Evolutionary conservation across 371 early-diverging fungal species (phyloP).

Genomic region (Zychaea mexicana): DNA sequence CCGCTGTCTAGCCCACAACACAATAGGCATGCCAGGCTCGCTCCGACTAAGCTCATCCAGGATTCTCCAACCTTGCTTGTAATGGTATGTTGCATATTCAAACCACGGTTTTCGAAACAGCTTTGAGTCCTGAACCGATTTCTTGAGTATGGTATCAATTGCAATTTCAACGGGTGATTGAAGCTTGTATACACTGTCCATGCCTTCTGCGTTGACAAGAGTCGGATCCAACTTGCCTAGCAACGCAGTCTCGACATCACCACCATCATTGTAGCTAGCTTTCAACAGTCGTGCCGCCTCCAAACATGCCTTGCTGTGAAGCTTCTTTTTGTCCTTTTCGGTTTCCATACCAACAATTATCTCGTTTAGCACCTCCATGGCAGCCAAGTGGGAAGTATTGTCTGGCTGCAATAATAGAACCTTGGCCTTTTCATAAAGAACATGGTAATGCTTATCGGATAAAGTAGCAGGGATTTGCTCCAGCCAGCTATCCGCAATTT

Average conservation of each 20-base stretch:
- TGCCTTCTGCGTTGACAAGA: slow-evolving; percentile 24
- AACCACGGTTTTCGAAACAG: slow-evolving; percentile 62
- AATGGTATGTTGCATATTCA: slow-evolving; percentile 60
- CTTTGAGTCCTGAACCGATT: slow-evolving; percentile 26
- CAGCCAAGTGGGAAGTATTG: slow-evolving; percentile 14
- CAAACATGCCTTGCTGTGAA: slow-evolving; percentile 28
- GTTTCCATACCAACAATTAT: slow-evolving; percentile 15
- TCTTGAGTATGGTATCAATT: slow-evolving; percentile 28
- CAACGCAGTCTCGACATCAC: not conserved
- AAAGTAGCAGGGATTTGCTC: slow-evolving; percentile 8
- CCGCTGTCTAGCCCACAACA: slow-evolving; percentile 26
- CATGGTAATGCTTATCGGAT: slow-evolving; percentile 15
- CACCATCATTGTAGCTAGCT: not conserved
- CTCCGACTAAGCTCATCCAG: slow-evolving; percentile 48
- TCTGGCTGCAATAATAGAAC: slow-evolving; percentile 14
- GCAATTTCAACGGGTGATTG: slow-evolving; percentile 33
- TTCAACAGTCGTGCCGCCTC: slow-evolving; percentile 10
- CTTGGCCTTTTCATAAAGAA: slow-evolving; percentile 30
- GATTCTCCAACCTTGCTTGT: slow-evolving; percentile 64
- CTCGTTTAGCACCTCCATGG: slow-evolving; percentile 20
- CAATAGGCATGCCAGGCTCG: slow-evolving; percentile 23
- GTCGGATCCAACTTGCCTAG: slow-evolving; percentile 20
- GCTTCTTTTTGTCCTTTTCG: slow-evolving; percentile 3
- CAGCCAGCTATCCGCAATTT: slow-evolving; percentile 21
- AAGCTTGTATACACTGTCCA: slow-evolving; percentile 6